Evolutionary conservation across 1,139 yeast species (phyloP).

Genomic region (Taphrina flavorubra): DNA sequence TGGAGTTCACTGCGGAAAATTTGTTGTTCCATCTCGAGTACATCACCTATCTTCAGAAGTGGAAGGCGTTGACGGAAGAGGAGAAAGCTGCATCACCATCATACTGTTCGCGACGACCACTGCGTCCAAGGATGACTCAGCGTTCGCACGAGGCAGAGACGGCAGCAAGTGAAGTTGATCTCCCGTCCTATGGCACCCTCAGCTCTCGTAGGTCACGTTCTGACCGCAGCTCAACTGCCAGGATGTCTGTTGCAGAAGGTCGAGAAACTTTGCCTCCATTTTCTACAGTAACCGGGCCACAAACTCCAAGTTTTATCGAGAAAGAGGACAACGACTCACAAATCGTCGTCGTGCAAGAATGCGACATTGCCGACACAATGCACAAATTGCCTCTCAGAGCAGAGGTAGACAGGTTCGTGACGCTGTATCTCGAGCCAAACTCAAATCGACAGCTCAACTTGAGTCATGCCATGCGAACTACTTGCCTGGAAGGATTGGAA

Average conservation of each 20-base stretch:
- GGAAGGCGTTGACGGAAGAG: neutral
- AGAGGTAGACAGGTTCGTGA: conserved; percentile 3
- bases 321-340: neutral
- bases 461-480: neutral
- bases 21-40: conserved; percentile 6
- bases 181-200: neutral
- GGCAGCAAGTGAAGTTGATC: neutral
- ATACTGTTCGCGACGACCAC: neutral
- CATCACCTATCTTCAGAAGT: neutral
- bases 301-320: neutral
- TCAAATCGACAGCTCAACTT: conserved; percentile 10
- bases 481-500: neutral
- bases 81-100: conserved; percentile 1
- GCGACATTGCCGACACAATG: neutral
- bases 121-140: neutral
- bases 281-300: neutral
- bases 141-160: neutral
- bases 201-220: neutral
- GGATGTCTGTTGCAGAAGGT: neutral
- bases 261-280: neutral
- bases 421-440: neutral
- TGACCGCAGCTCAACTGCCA: neutral
- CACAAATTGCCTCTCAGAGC: neutral
- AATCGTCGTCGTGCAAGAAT: neutral
- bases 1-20: conserved; percentile 9